These are phyloP conservation scores for Naganishia sp. DNA, from an alignment of 1,284 basidiomycete genomes.

Conservation along the genomic window DNA sequence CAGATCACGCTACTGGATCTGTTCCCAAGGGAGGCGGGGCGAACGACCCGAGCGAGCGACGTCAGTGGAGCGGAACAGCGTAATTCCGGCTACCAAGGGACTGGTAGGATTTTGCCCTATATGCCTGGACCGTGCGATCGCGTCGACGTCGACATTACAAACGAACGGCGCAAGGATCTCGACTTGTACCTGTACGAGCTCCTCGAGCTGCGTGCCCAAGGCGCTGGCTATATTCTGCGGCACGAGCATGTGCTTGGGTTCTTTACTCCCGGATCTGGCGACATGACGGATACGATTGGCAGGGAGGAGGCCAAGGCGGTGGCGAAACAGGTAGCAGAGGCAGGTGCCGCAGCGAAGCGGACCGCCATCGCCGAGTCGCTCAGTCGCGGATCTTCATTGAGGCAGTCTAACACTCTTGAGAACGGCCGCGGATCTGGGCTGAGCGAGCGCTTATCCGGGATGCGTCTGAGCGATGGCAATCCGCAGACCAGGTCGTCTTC, in stretches of 20 bases:
- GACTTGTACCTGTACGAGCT: conserved; percentile 84
- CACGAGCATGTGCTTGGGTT: conserved; percentile 80
- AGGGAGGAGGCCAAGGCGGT: conserved; percentile 60
- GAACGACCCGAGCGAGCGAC: conserved; percentile 50
- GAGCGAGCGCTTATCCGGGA: conserved; percentile 56
- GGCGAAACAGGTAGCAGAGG: conserved; percentile 33
- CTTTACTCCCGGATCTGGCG: conserved; percentile 82
- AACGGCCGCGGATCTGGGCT: conserved; percentile 60
- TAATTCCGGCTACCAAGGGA: conserved; percentile 11
- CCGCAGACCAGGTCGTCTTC: conserved; percentile 9
- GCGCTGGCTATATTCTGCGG: conserved; percentile 77
- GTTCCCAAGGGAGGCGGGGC: conserved; percentile 87
- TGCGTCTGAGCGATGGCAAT: conserved; percentile 31
- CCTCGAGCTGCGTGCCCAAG: conserved; percentile 64
- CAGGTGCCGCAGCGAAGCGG: conserved; percentile 20
- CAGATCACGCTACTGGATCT: conserved; percentile 83
- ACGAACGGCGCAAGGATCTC: conserved; percentile 76
- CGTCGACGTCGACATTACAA: conserved; percentile 83
- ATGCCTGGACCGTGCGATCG: conserved; percentile 88
- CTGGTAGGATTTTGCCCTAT: conserved; percentile 75
- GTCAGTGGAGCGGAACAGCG: conserved; percentile 30
- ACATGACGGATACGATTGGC: conserved; percentile 70
- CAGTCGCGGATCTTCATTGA: conserved; percentile 16
- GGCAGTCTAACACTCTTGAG: conserved; percentile 2
- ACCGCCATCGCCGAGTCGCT: conserved; percentile 21